phyloP scores from a whole-genome alignment of 1,139 yeast species.

The Yamadazyma diddensiae region DNA sequence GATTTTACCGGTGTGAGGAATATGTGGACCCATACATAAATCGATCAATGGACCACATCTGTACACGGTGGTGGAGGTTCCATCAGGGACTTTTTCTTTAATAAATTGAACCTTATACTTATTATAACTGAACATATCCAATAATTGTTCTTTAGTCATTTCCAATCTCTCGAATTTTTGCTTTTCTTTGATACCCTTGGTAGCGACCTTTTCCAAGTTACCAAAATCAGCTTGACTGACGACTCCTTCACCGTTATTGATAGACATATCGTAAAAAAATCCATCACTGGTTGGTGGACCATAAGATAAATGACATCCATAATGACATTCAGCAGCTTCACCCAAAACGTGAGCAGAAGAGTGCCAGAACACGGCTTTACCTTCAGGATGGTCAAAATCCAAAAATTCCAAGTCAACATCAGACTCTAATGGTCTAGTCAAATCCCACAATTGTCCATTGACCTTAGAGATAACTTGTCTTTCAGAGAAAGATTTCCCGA shows the following conservation, averaged over 20 bases:
- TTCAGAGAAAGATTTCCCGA: constrained; percentile 80
- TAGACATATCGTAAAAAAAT: constrained; percentile 94
- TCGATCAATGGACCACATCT: constrained; percentile 98
- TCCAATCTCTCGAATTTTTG: constrained; percentile 94
- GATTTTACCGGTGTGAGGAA: constrained; percentile 95
- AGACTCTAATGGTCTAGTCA: constrained; percentile 87
- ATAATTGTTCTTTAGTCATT: constrained; percentile 84
- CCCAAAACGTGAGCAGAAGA: constrained; percentile 98
- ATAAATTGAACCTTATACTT: constrained; percentile 92
- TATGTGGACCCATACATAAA: constrained; percentile 97
- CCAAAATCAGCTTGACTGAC: constrained; percentile 83
- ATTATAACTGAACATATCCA: constrained; percentile 93
- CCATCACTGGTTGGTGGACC: constrained; percentile 99
- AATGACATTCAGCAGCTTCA: constrained; percentile 95
- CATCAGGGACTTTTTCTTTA: constrained; percentile 88
- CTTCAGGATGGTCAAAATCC: constrained; percentile 74
- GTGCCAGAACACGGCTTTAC: constrained; percentile 97
- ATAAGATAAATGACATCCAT: constrained; percentile 81
- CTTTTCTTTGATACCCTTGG: constrained; percentile 91
- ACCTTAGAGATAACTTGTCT: constrained; percentile 90
- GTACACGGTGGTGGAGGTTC: constrained; percentile 93
- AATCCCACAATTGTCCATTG: constrained; percentile 90
- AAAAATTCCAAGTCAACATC: constrained; percentile 68
- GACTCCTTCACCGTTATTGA: constrained; percentile 69
- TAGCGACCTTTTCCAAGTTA: constrained; percentile 81